Evolutionary conservation across 805 yeast species (phyloP).

Genomic region (Saccharomyces mikatae): DNA sequence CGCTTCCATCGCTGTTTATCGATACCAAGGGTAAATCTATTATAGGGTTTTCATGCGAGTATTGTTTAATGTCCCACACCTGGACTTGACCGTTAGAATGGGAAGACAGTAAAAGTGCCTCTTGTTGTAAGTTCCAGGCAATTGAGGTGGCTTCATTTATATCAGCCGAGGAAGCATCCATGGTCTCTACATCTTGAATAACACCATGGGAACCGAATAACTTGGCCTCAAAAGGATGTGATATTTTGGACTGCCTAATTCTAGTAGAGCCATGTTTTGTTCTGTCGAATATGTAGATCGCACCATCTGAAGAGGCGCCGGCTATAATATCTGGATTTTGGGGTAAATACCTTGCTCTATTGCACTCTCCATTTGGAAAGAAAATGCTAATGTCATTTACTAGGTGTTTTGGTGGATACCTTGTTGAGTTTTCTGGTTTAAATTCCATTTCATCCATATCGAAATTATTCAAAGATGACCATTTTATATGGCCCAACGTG

Average conservation of each 20-base stretch:
- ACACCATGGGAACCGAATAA: slow-evolving; percentile 3
- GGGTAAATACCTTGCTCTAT: slow-evolving; percentile 66
- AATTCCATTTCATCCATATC: slow-evolving; percentile 34
- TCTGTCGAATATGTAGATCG: slow-evolving; percentile 62
- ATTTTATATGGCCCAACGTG: slow-evolving; percentile 24
- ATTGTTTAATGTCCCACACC: slow-evolving; percentile 57
- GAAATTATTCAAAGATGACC: slow-evolving; percentile 32
- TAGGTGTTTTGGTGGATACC: slow-evolving; percentile 24
- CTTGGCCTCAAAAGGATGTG: slow-evolving; percentile 14
- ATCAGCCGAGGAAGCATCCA: slow-evolving; percentile 11
- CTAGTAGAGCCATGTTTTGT: slow-evolving; percentile 62
- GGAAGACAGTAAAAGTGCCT: slow-evolving; percentile 54
- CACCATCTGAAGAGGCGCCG: slow-evolving; percentile 59
- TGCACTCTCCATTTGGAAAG: slow-evolving; percentile 49
- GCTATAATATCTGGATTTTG: slow-evolving; percentile 81
- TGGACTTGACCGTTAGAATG: slow-evolving; percentile 57
- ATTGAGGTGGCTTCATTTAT: slow-evolving; percentile 58
- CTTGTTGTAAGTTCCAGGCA: slow-evolving; percentile 61
- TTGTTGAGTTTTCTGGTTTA: slow-evolving; percentile 26
- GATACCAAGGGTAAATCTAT: slow-evolving; percentile 20
- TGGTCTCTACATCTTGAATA: slow-evolving; percentile 16
- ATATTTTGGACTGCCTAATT: slow-evolving; percentile 8
- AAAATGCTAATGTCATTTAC: slow-evolving; percentile 20
- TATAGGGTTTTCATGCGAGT: slow-evolving; percentile 20
- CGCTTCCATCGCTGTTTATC: slow-evolving; percentile 32